Percentiles rank a stretch among this genome's conserved stretches.
Evolutionary conservation across 2,329 filamentous ascomycete genomes (phyloP).

Genomic region (Dissoconium aciculare): DNA sequence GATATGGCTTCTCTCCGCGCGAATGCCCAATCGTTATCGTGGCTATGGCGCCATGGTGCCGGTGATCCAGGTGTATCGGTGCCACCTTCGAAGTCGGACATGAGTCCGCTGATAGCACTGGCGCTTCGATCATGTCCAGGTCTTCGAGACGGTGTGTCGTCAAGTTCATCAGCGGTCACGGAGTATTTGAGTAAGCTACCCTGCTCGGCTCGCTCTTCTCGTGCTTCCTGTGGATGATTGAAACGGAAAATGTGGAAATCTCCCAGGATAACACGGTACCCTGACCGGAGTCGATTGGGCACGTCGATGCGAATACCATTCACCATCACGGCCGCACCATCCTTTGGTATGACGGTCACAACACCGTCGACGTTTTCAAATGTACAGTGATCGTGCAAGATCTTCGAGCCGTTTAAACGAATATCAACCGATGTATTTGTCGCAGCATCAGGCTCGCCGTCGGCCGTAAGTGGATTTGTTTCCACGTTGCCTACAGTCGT

Average conservation of each 20-base stretch:
- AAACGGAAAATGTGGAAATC: slow-evolving; percentile 99
- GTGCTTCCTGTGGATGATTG: slow-evolving; percentile 92
- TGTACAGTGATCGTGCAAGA: slow-evolving; percentile 78
- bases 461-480: slow-evolving; percentile 41
- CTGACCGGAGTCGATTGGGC: slow-evolving; percentile 72
- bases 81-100: slow-evolving; percentile 64
- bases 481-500: slow-evolving; percentile 94
- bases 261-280: slow-evolving; percentile 85
- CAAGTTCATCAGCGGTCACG: slow-evolving; percentile 48
- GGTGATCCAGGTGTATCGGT: slow-evolving; percentile 63
- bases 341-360: slow-evolving; percentile 77
- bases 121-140: slow-evolving; percentile 57
- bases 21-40: slow-evolving; percentile 89
- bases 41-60: slow-evolving; percentile 39
- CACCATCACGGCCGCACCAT: slow-evolving; percentile 95
- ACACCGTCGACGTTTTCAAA: slow-evolving; percentile 89
- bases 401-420: slow-evolving; percentile 81
- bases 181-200: slow-evolving; percentile 73
- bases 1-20: slow-evolving; percentile 85
- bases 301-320: slow-evolving; percentile 84
- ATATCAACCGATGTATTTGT: slow-evolving; percentile 56
- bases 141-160: slow-evolving; percentile 43
- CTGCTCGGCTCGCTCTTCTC: slow-evolving; percentile 70
- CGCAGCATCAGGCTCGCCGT: slow-evolving; percentile 7
- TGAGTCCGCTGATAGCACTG: slow-evolving; percentile 52